These are phyloP conservation scores for Auricularia heimuer DNA, from an alignment of 768 basidiomycete genomes.

Conservation along the genomic window DNA sequence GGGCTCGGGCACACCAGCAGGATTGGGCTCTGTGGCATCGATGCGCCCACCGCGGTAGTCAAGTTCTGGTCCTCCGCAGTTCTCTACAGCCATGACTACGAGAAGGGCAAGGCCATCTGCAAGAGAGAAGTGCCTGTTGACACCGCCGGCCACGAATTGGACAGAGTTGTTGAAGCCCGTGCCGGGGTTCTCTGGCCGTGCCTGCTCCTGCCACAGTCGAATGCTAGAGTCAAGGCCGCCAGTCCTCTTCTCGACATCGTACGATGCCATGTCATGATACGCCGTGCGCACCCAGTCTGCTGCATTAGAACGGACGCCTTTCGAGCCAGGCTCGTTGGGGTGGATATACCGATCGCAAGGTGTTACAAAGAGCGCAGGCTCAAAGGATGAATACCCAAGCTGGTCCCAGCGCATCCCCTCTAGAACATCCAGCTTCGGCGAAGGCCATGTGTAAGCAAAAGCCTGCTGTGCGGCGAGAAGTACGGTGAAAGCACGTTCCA, in stretches of 20 bases:
- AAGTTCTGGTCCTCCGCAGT: constrained; percentile 38
- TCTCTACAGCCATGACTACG: constrained; percentile 27
- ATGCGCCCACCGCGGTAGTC: constrained; percentile 33
- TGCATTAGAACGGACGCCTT: not conserved
- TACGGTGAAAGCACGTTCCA: not conserved
- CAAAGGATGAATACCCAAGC: not conserved
- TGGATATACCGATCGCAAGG: not conserved
- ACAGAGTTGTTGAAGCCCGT: not conserved
- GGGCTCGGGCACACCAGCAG: constrained; percentile 34
- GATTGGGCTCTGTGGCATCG: constrained; percentile 31
- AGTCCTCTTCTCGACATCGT: constrained; percentile 32
- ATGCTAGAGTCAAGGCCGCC: constrained; percentile 47
- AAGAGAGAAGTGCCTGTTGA: constrained; percentile 18
- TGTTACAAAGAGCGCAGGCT: not conserved
- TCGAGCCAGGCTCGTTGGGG: not conserved
- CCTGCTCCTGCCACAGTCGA: constrained; percentile 30
- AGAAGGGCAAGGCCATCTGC: constrained; percentile 37
- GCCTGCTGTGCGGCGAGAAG: not conserved
- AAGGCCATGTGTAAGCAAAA: not conserved
- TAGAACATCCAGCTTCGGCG: not conserved
- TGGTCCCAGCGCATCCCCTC: constrained; percentile 2
- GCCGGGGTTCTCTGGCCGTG: constrained; percentile 32
- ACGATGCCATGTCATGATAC: constrained; percentile 43
- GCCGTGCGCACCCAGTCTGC: constrained; percentile 13
- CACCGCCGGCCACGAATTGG: not conserved